Evolutionary conservation across 257 asterid genomes (phyloP).

Genomic region (Datura wrightii): DNA sequence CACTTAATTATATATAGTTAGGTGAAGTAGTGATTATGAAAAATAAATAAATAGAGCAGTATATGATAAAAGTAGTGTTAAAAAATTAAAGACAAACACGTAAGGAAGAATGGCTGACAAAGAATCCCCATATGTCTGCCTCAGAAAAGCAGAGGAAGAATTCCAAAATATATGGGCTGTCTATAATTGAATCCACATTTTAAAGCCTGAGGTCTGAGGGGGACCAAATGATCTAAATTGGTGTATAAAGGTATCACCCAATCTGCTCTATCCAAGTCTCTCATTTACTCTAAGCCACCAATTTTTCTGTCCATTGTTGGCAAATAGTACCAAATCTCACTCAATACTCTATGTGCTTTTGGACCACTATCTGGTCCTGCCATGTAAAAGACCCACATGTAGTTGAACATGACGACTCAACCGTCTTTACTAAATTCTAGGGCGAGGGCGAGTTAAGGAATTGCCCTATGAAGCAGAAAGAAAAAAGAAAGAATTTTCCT

Average conservation of each 20-base stretch:
- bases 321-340: background rate
- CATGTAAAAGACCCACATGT: background rate
- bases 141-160: background rate
- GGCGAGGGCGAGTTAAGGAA: background rate
- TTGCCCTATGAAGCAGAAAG: too few species aligned
- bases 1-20: background rate
- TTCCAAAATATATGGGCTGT: background rate
- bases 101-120: conserved; percentile 16
- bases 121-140: background rate
- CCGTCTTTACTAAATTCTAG: background rate
- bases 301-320: background rate
- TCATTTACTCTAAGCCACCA: background rate
- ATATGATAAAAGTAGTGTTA: background rate
- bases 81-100: background rate
- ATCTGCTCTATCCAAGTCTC: background rate
- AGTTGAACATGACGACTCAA: background rate
- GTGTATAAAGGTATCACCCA: background rate
- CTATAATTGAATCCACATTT: background rate
- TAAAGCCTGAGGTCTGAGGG: background rate
- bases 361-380: background rate
- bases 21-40: background rate
- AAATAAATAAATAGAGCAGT: background rate
- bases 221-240: background rate
- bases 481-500: too few species aligned
- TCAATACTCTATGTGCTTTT: background rate